These are phyloP conservation scores for Aspergillus steynii DNA, from an alignment of 495 filamentous ascomycete genomes.

Conservation along the genomic window DNA sequence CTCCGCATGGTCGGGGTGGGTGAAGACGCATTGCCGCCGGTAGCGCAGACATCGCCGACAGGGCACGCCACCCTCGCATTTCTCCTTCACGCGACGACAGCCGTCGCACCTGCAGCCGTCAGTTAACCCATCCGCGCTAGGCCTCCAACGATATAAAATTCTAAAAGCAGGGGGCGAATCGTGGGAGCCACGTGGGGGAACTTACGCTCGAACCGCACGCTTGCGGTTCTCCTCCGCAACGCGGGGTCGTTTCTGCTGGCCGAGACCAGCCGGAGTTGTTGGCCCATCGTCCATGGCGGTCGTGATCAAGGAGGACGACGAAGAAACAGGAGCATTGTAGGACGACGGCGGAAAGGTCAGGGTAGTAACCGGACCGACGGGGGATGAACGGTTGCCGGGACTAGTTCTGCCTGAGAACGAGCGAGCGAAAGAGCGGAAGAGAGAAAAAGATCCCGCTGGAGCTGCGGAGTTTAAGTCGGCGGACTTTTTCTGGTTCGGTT, in stretches of 20 bases:
- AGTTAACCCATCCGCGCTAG: neutral
- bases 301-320: slow-evolving; percentile 22
- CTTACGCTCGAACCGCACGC: slow-evolving; percentile 49
- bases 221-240: slow-evolving; percentile 53
- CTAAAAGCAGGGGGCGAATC: neutral
- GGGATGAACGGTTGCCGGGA: neutral
- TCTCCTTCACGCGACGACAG: slow-evolving; percentile 51
- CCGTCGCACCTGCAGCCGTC: slow-evolving; percentile 41
- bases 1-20: slow-evolving; percentile 42
- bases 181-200: slow-evolving; percentile 8
- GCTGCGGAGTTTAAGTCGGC: neutral
- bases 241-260: slow-evolving; percentile 47
- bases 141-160: neutral
- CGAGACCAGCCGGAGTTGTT: slow-evolving; percentile 27
- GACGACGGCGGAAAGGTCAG: slow-evolving; percentile 2
- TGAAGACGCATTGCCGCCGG: slow-evolving; percentile 51
- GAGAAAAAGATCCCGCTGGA: neutral
- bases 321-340: slow-evolving; percentile 20
- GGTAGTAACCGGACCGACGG: neutral
- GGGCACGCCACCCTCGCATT: slow-evolving; percentile 53
- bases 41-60: slow-evolving; percentile 51
- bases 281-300: slow-evolving; percentile 29
- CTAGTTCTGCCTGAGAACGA: neutral
- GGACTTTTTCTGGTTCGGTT: neutral
- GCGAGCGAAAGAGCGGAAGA: neutral